Conservation (phyloP, 106 monocot species). For the Dactylorhiza incarnata region DNA sequence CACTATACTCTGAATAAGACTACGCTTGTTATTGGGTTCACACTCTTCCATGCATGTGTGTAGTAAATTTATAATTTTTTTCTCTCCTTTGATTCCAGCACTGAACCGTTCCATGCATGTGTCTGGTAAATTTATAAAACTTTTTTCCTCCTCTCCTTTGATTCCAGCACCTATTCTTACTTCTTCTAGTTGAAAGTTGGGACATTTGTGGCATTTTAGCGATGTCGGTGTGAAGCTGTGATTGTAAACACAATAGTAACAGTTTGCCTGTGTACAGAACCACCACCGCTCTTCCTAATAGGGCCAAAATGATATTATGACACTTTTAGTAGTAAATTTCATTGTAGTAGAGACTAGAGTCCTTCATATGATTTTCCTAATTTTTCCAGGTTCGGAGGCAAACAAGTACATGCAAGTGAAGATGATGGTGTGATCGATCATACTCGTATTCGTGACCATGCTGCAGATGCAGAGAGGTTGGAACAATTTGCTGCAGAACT, state of each 20-base stretch:
- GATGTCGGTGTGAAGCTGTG: no score
- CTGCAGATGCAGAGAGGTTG: constrained; percentile 61
- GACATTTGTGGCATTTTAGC: no score
- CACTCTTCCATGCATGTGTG: no score
- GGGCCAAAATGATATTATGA: no score
- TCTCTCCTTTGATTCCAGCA: not conserved
- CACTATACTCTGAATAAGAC: not conserved
- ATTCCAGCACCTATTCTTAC: no score
- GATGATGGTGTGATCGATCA: constrained; percentile 86
- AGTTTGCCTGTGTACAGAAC: no score
- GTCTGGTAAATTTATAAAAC: no score
- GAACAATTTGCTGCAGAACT: constrained; percentile 86
- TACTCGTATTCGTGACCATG: constrained; percentile 56
- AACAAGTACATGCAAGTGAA: constrained; percentile 65
- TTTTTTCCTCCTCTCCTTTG: no score
- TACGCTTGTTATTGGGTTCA: not conserved
- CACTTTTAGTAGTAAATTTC: no score
- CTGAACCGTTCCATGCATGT: not conserved
- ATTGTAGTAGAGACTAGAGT: not conserved
- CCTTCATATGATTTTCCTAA: not conserved
- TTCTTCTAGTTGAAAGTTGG: no score
- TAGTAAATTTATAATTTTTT: not conserved
- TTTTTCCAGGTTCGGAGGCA: constrained; percentile 78
- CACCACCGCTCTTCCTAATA: no score
- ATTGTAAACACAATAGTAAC: no score